Conservation (phyloP, 768 basidiomycete species). For the Tephrocybe sp. region DNA sequence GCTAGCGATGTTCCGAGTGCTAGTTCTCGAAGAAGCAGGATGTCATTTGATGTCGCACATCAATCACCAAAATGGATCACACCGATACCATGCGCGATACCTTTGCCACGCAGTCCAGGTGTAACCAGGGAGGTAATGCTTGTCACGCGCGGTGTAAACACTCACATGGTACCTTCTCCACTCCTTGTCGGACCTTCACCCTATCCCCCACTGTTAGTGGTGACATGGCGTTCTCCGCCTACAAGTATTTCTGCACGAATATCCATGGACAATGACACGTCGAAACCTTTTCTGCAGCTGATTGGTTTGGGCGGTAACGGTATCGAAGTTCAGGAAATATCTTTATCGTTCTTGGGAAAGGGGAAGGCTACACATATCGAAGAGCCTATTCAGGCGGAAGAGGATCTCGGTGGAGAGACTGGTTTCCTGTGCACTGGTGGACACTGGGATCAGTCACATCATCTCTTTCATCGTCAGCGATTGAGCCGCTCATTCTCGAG, state of each 20-base stretch:
- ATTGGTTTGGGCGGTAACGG: slow-evolving; percentile 63
- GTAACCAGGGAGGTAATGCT: slow-evolving; percentile 48
- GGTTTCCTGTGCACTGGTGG: slow-evolving; percentile 55
- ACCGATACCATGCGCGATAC: slow-evolving; percentile 47
- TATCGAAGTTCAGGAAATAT: slow-evolving; percentile 70
- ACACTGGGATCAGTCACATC: slow-evolving; percentile 45
- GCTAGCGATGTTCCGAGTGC: slow-evolving; percentile 20
- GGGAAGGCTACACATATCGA: slow-evolving; percentile 38
- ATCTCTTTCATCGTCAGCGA: slow-evolving; percentile 26
- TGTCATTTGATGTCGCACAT: slow-evolving; percentile 24
- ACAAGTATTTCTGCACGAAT: slow-evolving; percentile 52
- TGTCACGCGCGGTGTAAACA: slow-evolving; percentile 66
- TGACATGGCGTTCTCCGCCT: slow-evolving; percentile 61
- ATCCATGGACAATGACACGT: slow-evolving; percentile 18
- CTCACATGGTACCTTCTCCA: slow-evolving; percentile 67
- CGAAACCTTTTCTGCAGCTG: slow-evolving; percentile 58
- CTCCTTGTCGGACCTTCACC: slow-evolving; percentile 50
- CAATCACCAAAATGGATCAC: slow-evolving; percentile 47
- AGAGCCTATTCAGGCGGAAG: slow-evolving; percentile 51
- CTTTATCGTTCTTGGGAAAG: slow-evolving; percentile 53
- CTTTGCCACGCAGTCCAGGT: slow-evolving; percentile 29
- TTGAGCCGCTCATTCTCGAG: slow-evolving; percentile 44
- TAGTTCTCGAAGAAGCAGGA: slow-evolving; percentile 31
- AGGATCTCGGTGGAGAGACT: slow-evolving; percentile 62
- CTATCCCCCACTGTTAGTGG: slow-evolving; percentile 47